Percentiles rank a stretch among this genome's conserved stretches.
These are phyloP conservation scores for Paratrimastix pyriformis DNA, from an alignment of 78 protist species.

Conservation along the genomic window DNA sequence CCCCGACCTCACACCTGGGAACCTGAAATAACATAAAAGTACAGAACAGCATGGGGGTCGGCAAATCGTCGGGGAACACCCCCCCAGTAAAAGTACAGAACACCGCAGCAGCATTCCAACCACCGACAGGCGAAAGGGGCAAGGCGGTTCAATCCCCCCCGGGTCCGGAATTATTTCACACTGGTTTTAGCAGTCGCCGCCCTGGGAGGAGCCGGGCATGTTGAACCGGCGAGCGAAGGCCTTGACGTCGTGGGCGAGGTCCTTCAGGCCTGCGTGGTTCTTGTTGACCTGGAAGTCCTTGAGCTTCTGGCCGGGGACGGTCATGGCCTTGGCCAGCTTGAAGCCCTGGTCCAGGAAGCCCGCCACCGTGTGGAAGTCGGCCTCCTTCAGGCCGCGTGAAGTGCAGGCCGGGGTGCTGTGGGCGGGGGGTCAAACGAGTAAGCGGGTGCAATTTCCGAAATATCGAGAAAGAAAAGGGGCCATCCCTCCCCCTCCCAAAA, in stretches of 20 bases:
- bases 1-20: too few species aligned
- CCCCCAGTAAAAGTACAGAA: too few species aligned
- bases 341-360: slow-evolving; percentile 16
- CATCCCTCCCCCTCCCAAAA: not conserved
- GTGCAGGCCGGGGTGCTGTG: slow-evolving; percentile 33
- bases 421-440: not conserved
- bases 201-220: too few species aligned
- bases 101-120: too few species aligned
- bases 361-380: slow-evolving; percentile 9
- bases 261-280: not conserved
- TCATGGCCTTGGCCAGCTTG: not conserved
- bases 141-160: too few species aligned
- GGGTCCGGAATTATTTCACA: too few species aligned
- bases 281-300: not conserved
- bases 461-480: not conserved
- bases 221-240: not conserved
- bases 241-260: slow-evolving; percentile 9
- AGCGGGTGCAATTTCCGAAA: not conserved
- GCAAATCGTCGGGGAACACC: too few species aligned
- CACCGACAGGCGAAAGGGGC: too few species aligned
- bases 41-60: too few species aligned
- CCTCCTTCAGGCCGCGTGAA: slow-evolving; percentile 19
- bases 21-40: too few species aligned
- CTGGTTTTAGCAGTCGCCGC: too few species aligned
- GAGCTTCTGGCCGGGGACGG: not conserved